These are phyloP conservation scores for Pleurotus giganteus DNA, from an alignment of 768 basidiomycete species.

Conservation along the genomic window DNA sequence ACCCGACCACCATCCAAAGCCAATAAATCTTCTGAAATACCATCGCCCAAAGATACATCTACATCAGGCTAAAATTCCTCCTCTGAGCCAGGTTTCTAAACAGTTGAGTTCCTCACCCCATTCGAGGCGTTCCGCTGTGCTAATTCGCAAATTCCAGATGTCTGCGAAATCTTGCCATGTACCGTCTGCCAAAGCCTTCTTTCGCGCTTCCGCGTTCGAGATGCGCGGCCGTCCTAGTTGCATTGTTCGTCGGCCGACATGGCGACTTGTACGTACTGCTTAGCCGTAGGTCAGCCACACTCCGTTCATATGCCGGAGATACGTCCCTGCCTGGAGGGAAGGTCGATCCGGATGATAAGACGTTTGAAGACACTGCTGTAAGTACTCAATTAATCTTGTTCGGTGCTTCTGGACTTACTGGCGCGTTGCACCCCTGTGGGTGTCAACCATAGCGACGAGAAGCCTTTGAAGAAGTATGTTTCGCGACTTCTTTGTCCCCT, in stretches of 20 bases:
- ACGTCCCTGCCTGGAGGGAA: conserved; percentile 89
- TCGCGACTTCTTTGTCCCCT: background rate
- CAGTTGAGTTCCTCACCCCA: conserved; percentile 26
- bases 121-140: background rate
- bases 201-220: conserved; percentile 53
- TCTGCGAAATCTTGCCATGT: conserved; percentile 50
- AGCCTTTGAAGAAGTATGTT: conserved; percentile 82
- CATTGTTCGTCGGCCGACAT: conserved; percentile 78
- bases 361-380: conserved; percentile 81
- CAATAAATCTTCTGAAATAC: conserved; percentile 42
- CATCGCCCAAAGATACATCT: conserved; percentile 44
- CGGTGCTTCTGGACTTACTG: background rate
- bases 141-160: conserved; percentile 37
- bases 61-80: conserved; percentile 40
- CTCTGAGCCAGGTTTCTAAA: conserved; percentile 50
- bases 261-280: conserved; percentile 86
- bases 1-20: conserved; percentile 14
- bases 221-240: conserved; percentile 77
- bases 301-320: conserved; percentile 82
- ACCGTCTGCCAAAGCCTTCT: conserved; percentile 39
- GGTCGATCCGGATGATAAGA: conserved; percentile 64
- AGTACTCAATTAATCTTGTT: conserved; percentile 21
- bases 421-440: conserved; percentile 1
- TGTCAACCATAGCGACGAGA: conserved; percentile 61
- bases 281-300: conserved; percentile 68